phyloP scores from a whole-genome alignment of 2,329 filamentous ascomycete species.

The Tolypocladium paradoxum region DNA sequence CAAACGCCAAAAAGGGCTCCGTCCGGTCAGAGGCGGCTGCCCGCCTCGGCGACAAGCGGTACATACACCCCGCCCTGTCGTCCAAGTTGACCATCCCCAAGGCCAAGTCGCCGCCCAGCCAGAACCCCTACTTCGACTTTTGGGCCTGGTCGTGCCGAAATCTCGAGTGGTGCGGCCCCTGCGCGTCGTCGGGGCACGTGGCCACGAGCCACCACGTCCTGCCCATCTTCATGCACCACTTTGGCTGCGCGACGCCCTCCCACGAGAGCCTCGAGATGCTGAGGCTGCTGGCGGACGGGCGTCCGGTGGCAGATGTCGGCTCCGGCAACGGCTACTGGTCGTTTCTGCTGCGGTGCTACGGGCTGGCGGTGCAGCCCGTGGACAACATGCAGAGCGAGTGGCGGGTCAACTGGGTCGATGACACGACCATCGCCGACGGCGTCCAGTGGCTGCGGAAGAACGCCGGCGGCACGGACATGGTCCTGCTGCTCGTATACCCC shows the following conservation, averaged over 20 bases:
- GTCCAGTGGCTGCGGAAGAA: slow-evolving; percentile 42
- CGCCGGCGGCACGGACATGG: slow-evolving; percentile 37
- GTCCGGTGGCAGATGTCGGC: slow-evolving; percentile 53
- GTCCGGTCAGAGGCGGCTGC: slow-evolving; percentile 44
- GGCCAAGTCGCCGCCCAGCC: slow-evolving; percentile 29
- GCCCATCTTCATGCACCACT: slow-evolving; percentile 68
- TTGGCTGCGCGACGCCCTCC: slow-evolving; percentile 60
- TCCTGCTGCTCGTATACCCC: slow-evolving; percentile 64
- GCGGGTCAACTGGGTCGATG: slow-evolving; percentile 56
- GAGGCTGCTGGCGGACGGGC: slow-evolving; percentile 39
- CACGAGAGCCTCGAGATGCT: slow-evolving; percentile 56
- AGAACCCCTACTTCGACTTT: slow-evolving; percentile 58
- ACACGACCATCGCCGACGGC: slow-evolving; percentile 54
- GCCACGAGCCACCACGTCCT: slow-evolving; percentile 56
- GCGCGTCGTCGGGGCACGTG: slow-evolving; percentile 37
- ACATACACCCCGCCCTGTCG: slow-evolving; percentile 33
- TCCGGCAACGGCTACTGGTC: slow-evolving; percentile 69
- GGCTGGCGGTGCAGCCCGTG: slow-evolving; percentile 44
- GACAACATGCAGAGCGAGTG: slow-evolving; percentile 60
- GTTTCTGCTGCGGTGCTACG: slow-evolving; percentile 54
- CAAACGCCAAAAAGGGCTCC: slow-evolving; percentile 55
- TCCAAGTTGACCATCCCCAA: slow-evolving; percentile 32
- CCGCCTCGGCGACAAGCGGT: slow-evolving; percentile 43
- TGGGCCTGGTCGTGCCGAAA: slow-evolving; percentile 55
- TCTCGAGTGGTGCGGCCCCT: slow-evolving; percentile 56